Percentiles rank a stretch among this genome's conserved stretches.
Evolutionary conservation across 139 green algal species (phyloP).

Genomic region (Auxenochlorella protothecoides): DNA sequence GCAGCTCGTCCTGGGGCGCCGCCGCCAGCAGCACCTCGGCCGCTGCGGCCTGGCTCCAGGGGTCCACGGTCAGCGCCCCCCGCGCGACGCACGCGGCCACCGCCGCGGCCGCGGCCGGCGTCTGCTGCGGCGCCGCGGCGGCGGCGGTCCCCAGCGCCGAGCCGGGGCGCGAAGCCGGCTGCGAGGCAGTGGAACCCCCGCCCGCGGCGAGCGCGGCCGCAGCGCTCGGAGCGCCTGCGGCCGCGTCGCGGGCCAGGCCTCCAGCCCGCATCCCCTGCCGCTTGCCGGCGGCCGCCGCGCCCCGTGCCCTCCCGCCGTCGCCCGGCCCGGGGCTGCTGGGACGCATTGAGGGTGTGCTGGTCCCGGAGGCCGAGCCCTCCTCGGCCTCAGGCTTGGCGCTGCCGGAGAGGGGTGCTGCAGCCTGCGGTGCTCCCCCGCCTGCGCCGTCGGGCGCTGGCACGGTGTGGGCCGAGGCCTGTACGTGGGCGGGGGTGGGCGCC

Average conservation of each 20-base stretch:
- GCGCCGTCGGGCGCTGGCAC: slow-evolving; percentile 2
- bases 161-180: not conserved
- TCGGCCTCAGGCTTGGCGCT: not conserved
- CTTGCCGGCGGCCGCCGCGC: not conserved
- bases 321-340: too few relatives aligned
- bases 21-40: slow-evolving; percentile 34
- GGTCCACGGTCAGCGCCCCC: too few relatives aligned
- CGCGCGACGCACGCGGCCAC: not conserved
- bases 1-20: slow-evolving; percentile 74
- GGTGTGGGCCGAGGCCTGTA: too few relatives aligned
- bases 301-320: not conserved
- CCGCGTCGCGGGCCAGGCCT: slow-evolving; percentile 30
- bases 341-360: too few relatives aligned
- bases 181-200: not conserved
- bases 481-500: not conserved
- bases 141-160: not conserved
- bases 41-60: too few relatives aligned
- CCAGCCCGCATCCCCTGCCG: not conserved
- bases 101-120: slow-evolving; percentile 24
- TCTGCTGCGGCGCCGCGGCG: slow-evolving; percentile 33
- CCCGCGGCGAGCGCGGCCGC: slow-evolving; percentile 23
- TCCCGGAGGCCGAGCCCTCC: not conserved
- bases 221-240: slow-evolving; percentile 7
- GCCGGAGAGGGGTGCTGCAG: not conserved
- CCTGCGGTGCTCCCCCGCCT: slow-evolving; percentile 2